Evolutionary conservation across 805 yeast genomes (phyloP), one percentile per base, ranked within the genome.

Genomic region (Saccharomycopsis babjevae): DNA sequence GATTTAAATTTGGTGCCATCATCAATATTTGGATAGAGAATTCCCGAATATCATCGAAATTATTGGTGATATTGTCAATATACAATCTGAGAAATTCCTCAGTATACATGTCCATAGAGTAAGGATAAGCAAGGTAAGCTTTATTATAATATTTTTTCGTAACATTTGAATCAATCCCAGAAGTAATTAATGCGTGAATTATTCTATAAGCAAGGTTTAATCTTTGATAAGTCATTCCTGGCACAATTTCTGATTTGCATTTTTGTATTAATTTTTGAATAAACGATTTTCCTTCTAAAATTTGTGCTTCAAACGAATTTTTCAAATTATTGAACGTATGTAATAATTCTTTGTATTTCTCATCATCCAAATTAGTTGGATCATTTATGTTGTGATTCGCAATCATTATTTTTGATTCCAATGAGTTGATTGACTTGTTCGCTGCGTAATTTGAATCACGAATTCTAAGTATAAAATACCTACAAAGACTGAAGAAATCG

Each of bases 11-110:
- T 0, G 84, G 81, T 3, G 80, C 76, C 74, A 62, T 62, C 8
- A 75, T 69, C 22, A 90, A 68, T 1, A 85, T 59, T 1, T 69
- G 64, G 0, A 79, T 77, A 0, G 89, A 74, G 10, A 68, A 61
- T 4, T 77, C 75, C 62, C 98, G 78, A 20, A 92, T 79, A 68
- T 91, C 97, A 61, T 88, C 90, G 71, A 83, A 91, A 63, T 86
- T 85, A 69, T 86, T 86, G 36, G 83, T 74, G 7, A 88, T 74
- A 59, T 83, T 83, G 65, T 86, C 88, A 20, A 86, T 70, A 58
- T 91, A 72, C 8, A 82, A 67, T 57, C 84, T 73, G 0, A 80
- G 67, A 34, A 81, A 65, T 1, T 66, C 65, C 20, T 73, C 69
- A 20, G 71, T 67, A 64, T 77, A 81, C 0, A 87, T 65, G 0